Evolutionary conservation across 192 early-diverging fungal genomes (phyloP).

Genomic region (Mortierella alpina): DNA sequence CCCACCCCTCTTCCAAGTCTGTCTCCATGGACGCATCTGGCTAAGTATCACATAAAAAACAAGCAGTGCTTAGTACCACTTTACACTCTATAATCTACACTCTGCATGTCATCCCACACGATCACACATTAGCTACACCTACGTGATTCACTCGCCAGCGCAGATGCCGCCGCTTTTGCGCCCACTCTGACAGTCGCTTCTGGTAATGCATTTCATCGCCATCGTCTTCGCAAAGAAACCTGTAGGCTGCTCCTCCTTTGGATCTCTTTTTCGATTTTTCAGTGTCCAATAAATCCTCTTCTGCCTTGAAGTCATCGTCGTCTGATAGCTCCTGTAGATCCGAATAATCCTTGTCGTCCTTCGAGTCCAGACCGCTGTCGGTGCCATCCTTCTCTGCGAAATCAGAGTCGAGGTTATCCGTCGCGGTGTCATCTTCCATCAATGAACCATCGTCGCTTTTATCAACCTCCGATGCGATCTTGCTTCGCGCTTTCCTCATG

Average conservation of each 20-base stretch:
- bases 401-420: constrained; percentile 49
- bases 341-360: constrained; percentile 16
- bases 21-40: constrained; percentile 34
- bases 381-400: constrained; percentile 11
- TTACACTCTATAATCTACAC: neutral
- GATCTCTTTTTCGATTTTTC: constrained; percentile 5
- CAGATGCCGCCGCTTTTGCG: constrained; percentile 54
- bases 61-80: neutral
- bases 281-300: neutral
- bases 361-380: constrained; percentile 8
- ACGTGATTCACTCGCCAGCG: constrained; percentile 36
- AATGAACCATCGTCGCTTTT: constrained; percentile 32
- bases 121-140: neutral
- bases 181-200: constrained; percentile 65
- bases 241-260: constrained; percentile 33
- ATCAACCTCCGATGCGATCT: constrained; percentile 26
- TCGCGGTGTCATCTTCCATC: constrained; percentile 67
- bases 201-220: constrained; percentile 64
- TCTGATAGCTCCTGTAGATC: constrained; percentile 26
- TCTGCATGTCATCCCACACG: no score
- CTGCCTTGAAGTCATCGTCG: constrained; percentile 47
- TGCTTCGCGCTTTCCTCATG: constrained; percentile 32
- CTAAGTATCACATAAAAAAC: constrained; percentile 1
- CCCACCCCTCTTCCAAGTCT: constrained; percentile 33
- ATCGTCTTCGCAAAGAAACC: constrained; percentile 48